Conservation (phyloP, 129 eudicot genomes). For the Dittrichia graveolens region DNA sequence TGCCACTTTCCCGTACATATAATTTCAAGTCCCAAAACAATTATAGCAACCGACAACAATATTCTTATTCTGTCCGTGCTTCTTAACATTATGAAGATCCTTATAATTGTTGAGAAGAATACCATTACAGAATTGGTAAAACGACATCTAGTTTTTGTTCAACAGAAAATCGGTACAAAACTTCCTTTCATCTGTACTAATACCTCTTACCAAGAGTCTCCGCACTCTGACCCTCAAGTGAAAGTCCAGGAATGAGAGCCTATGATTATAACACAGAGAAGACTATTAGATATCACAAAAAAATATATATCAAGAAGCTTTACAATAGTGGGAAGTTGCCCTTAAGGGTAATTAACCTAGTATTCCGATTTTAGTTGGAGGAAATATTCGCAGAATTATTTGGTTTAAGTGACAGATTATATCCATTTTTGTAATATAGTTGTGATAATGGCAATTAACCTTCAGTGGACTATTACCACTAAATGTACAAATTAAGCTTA, state of each 20-base stretch:
- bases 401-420: background rate
- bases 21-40: no score
- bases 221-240: conserved; percentile 24
- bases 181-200: background rate
- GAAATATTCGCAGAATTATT: background rate
- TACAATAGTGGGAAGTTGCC: background rate
- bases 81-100: no score
- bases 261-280: conserved; percentile 4
- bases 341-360: background rate
- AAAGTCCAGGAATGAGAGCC: conserved; percentile 21
- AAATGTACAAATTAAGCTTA: conserved; percentile 10
- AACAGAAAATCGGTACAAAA: no score
- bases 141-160: no score
- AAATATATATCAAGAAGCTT: background rate
- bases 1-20: no score
- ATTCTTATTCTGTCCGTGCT: no score
- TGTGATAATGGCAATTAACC: background rate
- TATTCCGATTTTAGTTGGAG: background rate
- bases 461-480: background rate
- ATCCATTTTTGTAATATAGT: background rate
- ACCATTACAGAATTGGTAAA: no score
- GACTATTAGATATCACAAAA: background rate
- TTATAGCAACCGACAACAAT: no score
- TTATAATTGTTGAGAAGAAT: no score
- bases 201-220: conserved; percentile 25